A percentile compares a stretch with the other conserved stretches of the same genome.
Evolutionary conservation across 2,329 filamentous ascomycete genomes (phyloP).

Genomic region (Cercospora sesami): DNA sequence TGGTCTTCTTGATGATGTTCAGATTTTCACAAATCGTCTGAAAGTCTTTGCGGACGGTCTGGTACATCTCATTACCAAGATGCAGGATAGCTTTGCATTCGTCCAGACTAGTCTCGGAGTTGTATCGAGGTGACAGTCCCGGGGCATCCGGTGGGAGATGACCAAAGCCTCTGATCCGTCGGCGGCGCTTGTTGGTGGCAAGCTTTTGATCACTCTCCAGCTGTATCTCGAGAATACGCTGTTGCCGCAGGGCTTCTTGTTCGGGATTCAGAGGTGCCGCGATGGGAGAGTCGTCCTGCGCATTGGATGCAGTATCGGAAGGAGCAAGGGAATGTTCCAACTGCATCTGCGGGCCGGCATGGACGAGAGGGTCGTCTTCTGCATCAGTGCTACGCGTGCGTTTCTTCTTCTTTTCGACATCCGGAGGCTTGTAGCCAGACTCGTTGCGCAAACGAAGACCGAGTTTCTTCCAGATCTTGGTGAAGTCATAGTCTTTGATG

Average conservation of each 20-base stretch:
- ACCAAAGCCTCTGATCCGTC: constrained; percentile 67
- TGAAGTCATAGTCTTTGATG: constrained; percentile 57
- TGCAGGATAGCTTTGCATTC: constrained; percentile 71
- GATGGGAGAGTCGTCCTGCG: not conserved
- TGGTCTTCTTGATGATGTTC: constrained; percentile 71
- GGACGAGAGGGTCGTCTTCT: not conserved
- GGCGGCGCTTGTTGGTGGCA: constrained; percentile 64
- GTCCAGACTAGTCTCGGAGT: constrained; percentile 78
- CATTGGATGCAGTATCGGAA: not conserved
- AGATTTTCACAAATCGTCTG: constrained; percentile 67
- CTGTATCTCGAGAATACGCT: constrained; percentile 36
- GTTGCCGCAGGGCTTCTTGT: constrained; percentile 26
- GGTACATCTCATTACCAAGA: constrained; percentile 65
- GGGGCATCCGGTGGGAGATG: constrained; percentile 67
- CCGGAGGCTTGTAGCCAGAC: constrained; percentile 25
- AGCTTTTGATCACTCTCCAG: constrained; percentile 60
- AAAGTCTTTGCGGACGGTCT: constrained; percentile 65
- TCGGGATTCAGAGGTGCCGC: constrained; percentile 22
- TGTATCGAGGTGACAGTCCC: constrained; percentile 67
- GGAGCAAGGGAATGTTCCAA: not conserved
- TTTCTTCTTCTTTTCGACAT: constrained; percentile 42
- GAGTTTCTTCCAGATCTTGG: constrained; percentile 62
- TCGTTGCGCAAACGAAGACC: constrained; percentile 42
- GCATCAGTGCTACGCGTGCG: constrained; percentile 3
- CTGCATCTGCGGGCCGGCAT: not conserved